Conservation (phyloP, 345 rosid species). For the Hibiscus tridactylites region DNA sequence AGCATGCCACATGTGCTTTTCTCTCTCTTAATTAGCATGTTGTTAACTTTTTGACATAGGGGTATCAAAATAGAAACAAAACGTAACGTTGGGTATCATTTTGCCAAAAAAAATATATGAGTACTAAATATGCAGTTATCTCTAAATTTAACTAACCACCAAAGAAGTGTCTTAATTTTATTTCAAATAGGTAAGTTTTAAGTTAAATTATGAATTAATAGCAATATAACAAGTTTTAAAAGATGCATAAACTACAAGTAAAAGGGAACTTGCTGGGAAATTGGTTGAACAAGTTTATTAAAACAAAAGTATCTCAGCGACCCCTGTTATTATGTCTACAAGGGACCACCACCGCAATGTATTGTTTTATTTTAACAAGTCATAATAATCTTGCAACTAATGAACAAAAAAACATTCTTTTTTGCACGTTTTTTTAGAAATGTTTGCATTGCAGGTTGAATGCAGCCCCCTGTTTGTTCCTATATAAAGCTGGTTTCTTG, state of each 20-base stretch:
- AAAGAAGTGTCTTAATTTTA: neutral
- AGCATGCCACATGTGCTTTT: too few relatives aligned
- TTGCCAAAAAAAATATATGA: too few relatives aligned
- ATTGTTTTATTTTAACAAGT: neutral
- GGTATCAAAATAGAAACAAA: too few relatives aligned
- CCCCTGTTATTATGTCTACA: neutral
- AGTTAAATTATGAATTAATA: too few relatives aligned
- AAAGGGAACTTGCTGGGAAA: neutral
- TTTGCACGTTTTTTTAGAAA: neutral
- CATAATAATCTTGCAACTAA: neutral
- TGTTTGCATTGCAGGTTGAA: neutral
- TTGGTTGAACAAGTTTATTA: neutral
- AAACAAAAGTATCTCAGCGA: neutral
- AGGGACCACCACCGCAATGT: neutral
- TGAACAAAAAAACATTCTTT: conserved; percentile 2
- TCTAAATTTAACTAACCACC: too few relatives aligned
- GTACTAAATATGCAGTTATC: too few relatives aligned
- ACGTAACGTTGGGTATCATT: too few relatives aligned
- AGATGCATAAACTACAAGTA: neutral
- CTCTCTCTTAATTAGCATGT: too few relatives aligned
- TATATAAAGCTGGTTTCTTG: conserved; percentile 45
- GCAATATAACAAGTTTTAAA: neutral
- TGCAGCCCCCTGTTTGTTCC: neutral
- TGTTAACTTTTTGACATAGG: too few relatives aligned
- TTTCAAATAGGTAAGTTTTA: neutral